Percentiles rank a stretch among this genome's conserved stretches.
Evolutionary conservation across 768 basidiomycete species (phyloP).

Genomic region (Panus rudis): DNA sequence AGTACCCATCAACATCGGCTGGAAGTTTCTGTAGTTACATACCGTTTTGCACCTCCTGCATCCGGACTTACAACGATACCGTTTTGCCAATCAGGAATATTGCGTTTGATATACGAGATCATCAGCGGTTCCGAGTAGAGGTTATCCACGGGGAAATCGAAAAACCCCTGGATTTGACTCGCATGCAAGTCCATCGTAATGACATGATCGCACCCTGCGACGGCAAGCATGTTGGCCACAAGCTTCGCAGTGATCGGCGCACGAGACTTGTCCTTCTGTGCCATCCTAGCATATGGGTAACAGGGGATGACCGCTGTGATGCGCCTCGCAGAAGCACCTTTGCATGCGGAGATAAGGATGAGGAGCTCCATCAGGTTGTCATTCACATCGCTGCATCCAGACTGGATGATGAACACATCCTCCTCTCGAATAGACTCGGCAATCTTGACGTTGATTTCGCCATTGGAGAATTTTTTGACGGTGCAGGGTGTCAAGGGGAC

Average conservation of each 20-base stretch:
- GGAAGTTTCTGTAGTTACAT: conserved; percentile 19
- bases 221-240: conserved; percentile 95
- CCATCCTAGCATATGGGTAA: conserved; percentile 94
- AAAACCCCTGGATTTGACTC: conserved; percentile 97
- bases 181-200: conserved; percentile 99
- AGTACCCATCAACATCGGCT: background rate
- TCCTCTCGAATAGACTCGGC: conserved; percentile 94
- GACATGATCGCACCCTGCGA: conserved; percentile 96
- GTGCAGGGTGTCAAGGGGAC: conserved; percentile 80
- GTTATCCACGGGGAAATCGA: conserved; percentile 98
- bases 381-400: conserved; percentile 83
- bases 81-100: conserved; percentile 81
- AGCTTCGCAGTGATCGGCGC: conserved; percentile 98
- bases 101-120: conserved; percentile 85
- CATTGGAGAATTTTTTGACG: conserved; percentile 88
- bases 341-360: conserved; percentile 97
- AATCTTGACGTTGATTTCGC: conserved; percentile 94
- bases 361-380: conserved; percentile 98
- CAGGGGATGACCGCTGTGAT: conserved; percentile 98
- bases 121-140: conserved; percentile 94
- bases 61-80: conserved; percentile 94
- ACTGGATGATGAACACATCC: conserved; percentile 98
- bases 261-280: conserved; percentile 95
- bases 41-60: conserved; percentile 98
- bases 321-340: conserved; percentile 88